phyloP scores from a whole-genome alignment of 768 basidiomycete genomes.

The Hericium alpestre region DNA sequence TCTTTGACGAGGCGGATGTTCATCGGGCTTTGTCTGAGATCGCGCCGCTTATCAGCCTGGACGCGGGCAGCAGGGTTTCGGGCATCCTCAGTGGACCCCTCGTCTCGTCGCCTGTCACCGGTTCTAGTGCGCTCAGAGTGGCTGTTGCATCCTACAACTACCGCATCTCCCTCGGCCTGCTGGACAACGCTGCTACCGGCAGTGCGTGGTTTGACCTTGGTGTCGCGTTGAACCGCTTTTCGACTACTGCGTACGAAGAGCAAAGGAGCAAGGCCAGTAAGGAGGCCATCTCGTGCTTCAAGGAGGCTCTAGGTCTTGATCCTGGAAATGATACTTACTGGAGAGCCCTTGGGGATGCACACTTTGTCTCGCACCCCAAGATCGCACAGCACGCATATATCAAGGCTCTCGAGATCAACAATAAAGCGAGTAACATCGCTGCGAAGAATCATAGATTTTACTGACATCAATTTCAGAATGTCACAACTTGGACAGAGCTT shows the following conservation, averaged over 20 bases:
- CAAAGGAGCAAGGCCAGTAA: slow-evolving; percentile 26
- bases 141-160: slow-evolving; percentile 53
- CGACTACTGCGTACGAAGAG: slow-evolving; percentile 19
- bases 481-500: slow-evolving; percentile 73
- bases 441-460: slow-evolving; percentile 3
- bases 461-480: slow-evolving; percentile 36
- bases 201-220: slow-evolving; percentile 72
- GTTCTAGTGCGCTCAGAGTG: slow-evolving; percentile 33
- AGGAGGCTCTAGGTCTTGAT: slow-evolving; percentile 64
- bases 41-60: slow-evolving; percentile 27
- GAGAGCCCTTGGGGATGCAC: slow-evolving; percentile 69
- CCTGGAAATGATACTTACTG: slow-evolving; percentile 67
- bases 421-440: slow-evolving; percentile 44
- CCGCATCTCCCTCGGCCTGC: slow-evolving; percentile 44
- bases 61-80: slow-evolving; percentile 31
- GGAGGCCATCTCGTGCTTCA: slow-evolving; percentile 43
- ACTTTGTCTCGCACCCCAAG: slow-evolving; percentile 56
- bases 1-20: slow-evolving; percentile 33
- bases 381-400: slow-evolving; percentile 88
- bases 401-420: slow-evolving; percentile 74
- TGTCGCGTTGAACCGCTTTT: slow-evolving; percentile 45
- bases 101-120: slow-evolving; percentile 12
- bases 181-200: slow-evolving; percentile 38
- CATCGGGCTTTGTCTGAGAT: slow-evolving; percentile 25
- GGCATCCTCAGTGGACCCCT: slow-evolving; percentile 27